Percentiles rank a stretch among this genome's conserved stretches.
Evolutionary conservation across 2,329 filamentous ascomycete species (phyloP).

Genomic region (Talaromyces sp.): DNA sequence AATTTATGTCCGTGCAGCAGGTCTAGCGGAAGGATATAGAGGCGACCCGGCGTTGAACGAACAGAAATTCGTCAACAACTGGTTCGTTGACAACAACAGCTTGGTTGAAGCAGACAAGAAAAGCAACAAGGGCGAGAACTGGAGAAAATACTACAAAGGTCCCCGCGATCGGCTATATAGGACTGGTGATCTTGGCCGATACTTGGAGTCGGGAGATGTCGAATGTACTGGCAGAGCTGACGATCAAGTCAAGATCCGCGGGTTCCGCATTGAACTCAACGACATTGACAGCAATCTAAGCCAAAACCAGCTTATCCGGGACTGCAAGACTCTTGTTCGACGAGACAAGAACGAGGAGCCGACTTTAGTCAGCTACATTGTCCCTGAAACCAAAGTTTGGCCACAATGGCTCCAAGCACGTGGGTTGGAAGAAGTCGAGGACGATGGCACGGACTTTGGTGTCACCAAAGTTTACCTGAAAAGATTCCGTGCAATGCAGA

Average conservation of each 20-base stretch:
- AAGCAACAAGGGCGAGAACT: slow-evolving; percentile 57
- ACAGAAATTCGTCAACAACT: slow-evolving; percentile 76
- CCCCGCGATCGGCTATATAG: slow-evolving; percentile 82
- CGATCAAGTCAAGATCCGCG: slow-evolving; percentile 90
- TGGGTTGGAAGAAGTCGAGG: slow-evolving; percentile 47
- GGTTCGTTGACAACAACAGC: slow-evolving; percentile 71
- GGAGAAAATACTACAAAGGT: slow-evolving; percentile 73
- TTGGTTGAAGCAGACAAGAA: slow-evolving; percentile 62
- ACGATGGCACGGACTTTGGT: slow-evolving; percentile 41
- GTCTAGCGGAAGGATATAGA: slow-evolving; percentile 77
- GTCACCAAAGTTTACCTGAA: slow-evolving; percentile 36
- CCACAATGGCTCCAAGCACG: slow-evolving; percentile 58
- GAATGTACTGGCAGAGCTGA: slow-evolving; percentile 77
- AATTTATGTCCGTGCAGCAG: slow-evolving; percentile 74
- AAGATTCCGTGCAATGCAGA: slow-evolving; percentile 56
- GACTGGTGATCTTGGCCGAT: slow-evolving; percentile 79
- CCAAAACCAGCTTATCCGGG: slow-evolving; percentile 68
- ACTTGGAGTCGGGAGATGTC: slow-evolving; percentile 64
- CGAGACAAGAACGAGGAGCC: slow-evolving; percentile 81
- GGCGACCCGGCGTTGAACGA: slow-evolving; percentile 58
- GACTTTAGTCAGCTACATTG: slow-evolving; percentile 82
- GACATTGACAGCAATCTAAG: slow-evolving; percentile 86
- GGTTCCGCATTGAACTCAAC: slow-evolving; percentile 89
- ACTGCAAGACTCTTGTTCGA: slow-evolving; percentile 79
- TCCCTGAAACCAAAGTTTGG: slow-evolving; percentile 76